Conservation (phyloP, 2,329 filamentous ascomycete genomes). For the Fusarium circinatum region DNA sequence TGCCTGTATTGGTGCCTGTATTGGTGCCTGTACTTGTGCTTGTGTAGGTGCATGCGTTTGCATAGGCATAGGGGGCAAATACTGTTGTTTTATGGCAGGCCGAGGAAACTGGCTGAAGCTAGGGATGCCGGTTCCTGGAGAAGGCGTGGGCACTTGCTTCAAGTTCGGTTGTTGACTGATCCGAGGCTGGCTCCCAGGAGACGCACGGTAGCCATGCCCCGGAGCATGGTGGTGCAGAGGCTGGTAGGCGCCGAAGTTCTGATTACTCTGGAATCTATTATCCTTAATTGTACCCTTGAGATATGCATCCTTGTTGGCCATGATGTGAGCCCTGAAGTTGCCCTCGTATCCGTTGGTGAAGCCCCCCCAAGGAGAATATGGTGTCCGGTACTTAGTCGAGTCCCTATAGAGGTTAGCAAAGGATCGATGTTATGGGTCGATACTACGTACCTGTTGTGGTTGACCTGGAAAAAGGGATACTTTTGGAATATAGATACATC, state of each 20-base stretch:
- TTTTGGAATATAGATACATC: slow-evolving; percentile 60
- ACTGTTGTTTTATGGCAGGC: slow-evolving; percentile 38
- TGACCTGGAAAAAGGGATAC: slow-evolving; percentile 68
- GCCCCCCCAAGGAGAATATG: slow-evolving; percentile 66
- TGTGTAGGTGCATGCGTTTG: slow-evolving; percentile 2
- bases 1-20: not conserved
- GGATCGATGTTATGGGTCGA: not conserved
- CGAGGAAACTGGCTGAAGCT: slow-evolving; percentile 19
- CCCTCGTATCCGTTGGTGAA: slow-evolving; percentile 72
- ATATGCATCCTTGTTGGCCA: slow-evolving; percentile 47
- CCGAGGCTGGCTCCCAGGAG: not conserved
- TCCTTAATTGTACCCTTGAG: slow-evolving; percentile 41
- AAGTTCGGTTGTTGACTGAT: slow-evolving; percentile 18
- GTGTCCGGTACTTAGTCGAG: slow-evolving; percentile 66
- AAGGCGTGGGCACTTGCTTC: not conserved
- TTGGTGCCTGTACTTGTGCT: not conserved
- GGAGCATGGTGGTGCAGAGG: slow-evolving; percentile 1
- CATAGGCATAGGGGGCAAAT: slow-evolving; percentile 15
- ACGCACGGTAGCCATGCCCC: not conserved
- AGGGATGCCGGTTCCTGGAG: not conserved
- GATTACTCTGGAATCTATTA: not conserved
- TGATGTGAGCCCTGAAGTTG: slow-evolving; percentile 58
- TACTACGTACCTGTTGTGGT: slow-evolving; percentile 64
- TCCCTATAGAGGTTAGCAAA: slow-evolving; percentile 53
- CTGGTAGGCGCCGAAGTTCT: not conserved